Conservation (phyloP, 345 rosid species). For the Pistacia atlantica region DNA sequence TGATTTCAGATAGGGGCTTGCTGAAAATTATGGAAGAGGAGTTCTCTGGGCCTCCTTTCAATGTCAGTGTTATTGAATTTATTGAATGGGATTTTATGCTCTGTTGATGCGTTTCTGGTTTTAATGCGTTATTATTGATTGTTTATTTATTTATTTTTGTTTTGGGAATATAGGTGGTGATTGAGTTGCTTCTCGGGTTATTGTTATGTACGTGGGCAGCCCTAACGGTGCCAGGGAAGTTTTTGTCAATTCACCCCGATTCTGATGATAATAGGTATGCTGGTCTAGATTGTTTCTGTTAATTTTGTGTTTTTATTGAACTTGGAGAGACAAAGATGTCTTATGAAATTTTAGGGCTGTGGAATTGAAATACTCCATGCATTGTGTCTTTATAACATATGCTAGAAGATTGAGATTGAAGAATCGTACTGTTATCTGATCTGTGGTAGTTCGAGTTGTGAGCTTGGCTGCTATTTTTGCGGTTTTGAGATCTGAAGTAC, state of each 20-base stretch:
- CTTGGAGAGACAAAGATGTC: neutral
- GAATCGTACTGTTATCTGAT: neutral
- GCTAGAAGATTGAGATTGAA: neutral
- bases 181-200: slow-evolving; percentile 75
- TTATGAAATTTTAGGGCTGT: neutral
- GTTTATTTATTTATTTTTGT: neutral
- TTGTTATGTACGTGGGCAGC: slow-evolving; percentile 91
- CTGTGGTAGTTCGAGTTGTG: neutral
- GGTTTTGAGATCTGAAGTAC: neutral
- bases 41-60: slow-evolving; percentile 74
- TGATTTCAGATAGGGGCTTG: slow-evolving; percentile 74
- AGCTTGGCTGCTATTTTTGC: neutral
- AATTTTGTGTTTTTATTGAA: neutral
- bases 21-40: slow-evolving; percentile 93
- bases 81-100: neutral
- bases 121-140: neutral
- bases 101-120: neutral
- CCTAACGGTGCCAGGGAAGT: slow-evolving; percentile 83
- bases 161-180: slow-evolving; percentile 53
- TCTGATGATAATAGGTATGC: slow-evolving; percentile 92
- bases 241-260: slow-evolving; percentile 82
- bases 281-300: neutral
- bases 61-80: slow-evolving; percentile 41
- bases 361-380: neutral
- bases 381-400: neutral